Base-by-base conservation (phyloP, 2,329 filamentous ascomycete species). In the Beauveria pseudobassiana region DNA sequence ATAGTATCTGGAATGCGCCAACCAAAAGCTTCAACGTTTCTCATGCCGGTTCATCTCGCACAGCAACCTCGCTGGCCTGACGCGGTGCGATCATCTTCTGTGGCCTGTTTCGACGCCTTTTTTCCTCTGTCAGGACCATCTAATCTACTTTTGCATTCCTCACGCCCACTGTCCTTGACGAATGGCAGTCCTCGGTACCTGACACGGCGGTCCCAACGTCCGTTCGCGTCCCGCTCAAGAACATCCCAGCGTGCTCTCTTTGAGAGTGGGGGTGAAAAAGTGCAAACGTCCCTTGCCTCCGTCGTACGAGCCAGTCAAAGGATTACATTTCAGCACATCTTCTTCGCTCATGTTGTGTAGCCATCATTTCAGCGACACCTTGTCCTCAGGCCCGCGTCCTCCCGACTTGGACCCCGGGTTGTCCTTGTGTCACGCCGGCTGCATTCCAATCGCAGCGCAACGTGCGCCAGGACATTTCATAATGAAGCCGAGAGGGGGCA, bases 111-210 rank as follows among this genome's bases (percentile, higher is more conserved):
- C 12, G n/a, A 5, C 6, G n/a, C 6, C 9, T 53, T 14, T 52
- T 40, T 45, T 38, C 10, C 9, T 38, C 28, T 54, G 30, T 12
- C 24, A 22, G 8, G 20, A 14, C 45, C 46, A 58, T 58, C 55
- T 9, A 49, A 58, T 58, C 55, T 58, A 28, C 55, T 22, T 38
- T 20, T 24, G 26, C 55, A 58, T 58, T 58, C 55, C 55, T 42
- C 7, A 22, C 8, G 5, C 55, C 30, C 16, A 20, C 30, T 7
- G 18, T 8, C 4, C 12, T 40, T 24, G 20, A 50, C 55, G 55
- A 58, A 58, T 58, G 14, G 30, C 55, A 26, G 20, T 24, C 8
- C 16, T n/a, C 18, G 28, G 55, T 58, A 12, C 55, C 55, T 58
- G 55, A 42, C 40, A 50, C 30, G 14, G 46, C 46, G 34, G 45